Evolutionary conservation across 2,329 filamentous ascomycete species (phyloP).

Genomic region (Ophiostoma ulmi): DNA sequence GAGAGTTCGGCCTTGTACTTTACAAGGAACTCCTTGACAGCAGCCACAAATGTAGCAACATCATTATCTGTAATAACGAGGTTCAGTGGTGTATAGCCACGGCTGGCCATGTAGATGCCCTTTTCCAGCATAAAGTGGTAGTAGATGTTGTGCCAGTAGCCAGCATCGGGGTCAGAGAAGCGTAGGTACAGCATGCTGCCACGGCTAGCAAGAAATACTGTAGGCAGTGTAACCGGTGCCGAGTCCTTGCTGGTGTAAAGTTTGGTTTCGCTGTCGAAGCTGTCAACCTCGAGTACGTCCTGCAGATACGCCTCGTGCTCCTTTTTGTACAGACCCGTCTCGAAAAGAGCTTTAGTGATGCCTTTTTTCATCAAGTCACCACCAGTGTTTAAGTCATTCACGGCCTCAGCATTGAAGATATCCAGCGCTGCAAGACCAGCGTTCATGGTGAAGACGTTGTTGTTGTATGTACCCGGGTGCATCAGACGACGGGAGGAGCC

Average conservation of each 20-base stretch:
- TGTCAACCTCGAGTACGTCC: constrained; percentile 25
- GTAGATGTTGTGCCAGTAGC: constrained; percentile 28
- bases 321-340: constrained; percentile 31
- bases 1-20: constrained; percentile 17
- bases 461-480: constrained; percentile 60
- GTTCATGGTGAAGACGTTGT: constrained; percentile 55
- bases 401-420: constrained; percentile 36
- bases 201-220: constrained; percentile 28
- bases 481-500: constrained; percentile 48
- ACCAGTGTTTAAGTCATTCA: constrained; percentile 32
- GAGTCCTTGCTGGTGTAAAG: constrained; percentile 19
- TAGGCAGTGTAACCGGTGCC: constrained; percentile 16
- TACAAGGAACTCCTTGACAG: constrained; percentile 23
- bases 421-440: constrained; percentile 44
- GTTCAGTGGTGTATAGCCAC: constrained; percentile 29
- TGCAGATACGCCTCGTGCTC: constrained; percentile 14
- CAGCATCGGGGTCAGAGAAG: constrained; percentile 36
- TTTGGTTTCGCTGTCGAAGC: constrained; percentile 16
- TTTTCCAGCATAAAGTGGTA: constrained; percentile 31
- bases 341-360: constrained; percentile 32
- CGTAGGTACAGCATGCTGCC: constrained; percentile 36
- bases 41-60: constrained; percentile 27
- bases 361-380: constrained; percentile 32
- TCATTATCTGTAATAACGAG: constrained; percentile 29
- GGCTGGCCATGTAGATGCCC: constrained; percentile 30